phyloP scores from a whole-genome alignment of 2,329 filamentous ascomycete species.

The Neofusicoccum sp. region DNA sequence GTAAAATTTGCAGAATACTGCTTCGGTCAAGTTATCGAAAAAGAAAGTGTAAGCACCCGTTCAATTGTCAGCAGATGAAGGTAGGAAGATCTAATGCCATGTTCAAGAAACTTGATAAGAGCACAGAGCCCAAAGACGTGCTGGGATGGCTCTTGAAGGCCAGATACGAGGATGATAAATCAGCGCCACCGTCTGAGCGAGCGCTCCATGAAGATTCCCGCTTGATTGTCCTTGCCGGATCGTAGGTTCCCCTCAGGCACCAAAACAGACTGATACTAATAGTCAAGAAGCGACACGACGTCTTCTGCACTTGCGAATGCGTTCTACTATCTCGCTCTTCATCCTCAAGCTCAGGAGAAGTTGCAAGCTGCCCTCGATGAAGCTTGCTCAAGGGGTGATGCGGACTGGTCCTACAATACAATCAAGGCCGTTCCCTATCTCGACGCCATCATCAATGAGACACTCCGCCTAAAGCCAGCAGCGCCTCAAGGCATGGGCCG shows the following conservation, averaged over 20 bases:
- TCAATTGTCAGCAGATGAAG: background rate
- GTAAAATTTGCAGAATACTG: slow-evolving; percentile 36
- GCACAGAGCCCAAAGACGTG: slow-evolving; percentile 40
- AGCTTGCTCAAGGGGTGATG: slow-evolving; percentile 30
- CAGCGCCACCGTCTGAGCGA: slow-evolving; percentile 35
- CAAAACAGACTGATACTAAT: slow-evolving; percentile 43
- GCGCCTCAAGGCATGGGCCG: slow-evolving; percentile 41
- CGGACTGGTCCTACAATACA: slow-evolving; percentile 35
- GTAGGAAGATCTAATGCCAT: background rate
- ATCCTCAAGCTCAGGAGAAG: background rate
- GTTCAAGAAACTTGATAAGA: slow-evolving; percentile 8
- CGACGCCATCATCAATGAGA: slow-evolving; percentile 47
- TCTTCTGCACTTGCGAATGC: background rate
- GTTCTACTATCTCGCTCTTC: slow-evolving; percentile 28
- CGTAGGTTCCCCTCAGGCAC: slow-evolving; percentile 40
- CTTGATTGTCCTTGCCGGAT: slow-evolving; percentile 43
- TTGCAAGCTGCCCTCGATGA: slow-evolving; percentile 25
- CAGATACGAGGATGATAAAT: slow-evolving; percentile 39
- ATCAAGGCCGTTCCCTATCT: slow-evolving; percentile 35
- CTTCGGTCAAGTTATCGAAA: slow-evolving; percentile 32
- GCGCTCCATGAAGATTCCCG: slow-evolving; percentile 39
- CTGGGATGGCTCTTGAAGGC: slow-evolving; percentile 46
- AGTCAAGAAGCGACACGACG: slow-evolving; percentile 23
- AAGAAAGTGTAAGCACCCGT: slow-evolving; percentile 31
- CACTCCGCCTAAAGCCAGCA: slow-evolving; percentile 46